phyloP scores from a whole-genome alignment of 2,329 filamentous ascomycete genomes.

The Atkinsonella hypoxylon region DNA sequence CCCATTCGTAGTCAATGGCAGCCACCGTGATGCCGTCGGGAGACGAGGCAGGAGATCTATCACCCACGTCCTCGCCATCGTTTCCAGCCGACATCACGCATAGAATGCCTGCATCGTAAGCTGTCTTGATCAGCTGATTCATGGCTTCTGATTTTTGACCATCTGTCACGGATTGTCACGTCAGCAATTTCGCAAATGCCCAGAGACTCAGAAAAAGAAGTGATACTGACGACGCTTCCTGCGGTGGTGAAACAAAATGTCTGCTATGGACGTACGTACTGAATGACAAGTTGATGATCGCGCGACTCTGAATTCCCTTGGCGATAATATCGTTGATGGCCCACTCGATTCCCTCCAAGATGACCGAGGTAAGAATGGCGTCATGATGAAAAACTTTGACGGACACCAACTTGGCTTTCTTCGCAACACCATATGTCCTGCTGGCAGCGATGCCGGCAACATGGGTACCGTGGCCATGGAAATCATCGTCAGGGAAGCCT shows the following conservation, averaged over 20 bases:
- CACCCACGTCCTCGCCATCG: constrained; percentile 24
- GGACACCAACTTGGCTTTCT: constrained; percentile 28
- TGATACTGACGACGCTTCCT: too few species aligned
- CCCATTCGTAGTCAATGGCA: constrained; percentile 28
- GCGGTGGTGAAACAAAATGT: too few species aligned
- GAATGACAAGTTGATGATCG: constrained; percentile 45
- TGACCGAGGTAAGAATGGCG: constrained; percentile 8
- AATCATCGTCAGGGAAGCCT: constrained; percentile 20
- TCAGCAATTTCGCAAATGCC: background rate
- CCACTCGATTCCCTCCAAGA: constrained; percentile 23
- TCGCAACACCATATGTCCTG: constrained; percentile 32
- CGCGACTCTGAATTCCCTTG: constrained; percentile 25
- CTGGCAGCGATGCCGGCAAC: constrained; percentile 33
- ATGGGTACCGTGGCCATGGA: constrained; percentile 35
- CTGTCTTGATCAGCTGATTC: constrained; percentile 36
- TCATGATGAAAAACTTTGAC: constrained; percentile 32
- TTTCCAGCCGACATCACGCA: constrained; percentile 46
- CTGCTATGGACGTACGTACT: constrained; percentile 12
- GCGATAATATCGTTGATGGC: constrained; percentile 29
- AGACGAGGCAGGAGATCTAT: constrained; percentile 34
- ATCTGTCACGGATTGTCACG: background rate
- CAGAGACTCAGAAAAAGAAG: background rate
- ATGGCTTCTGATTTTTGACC: constrained; percentile 21
- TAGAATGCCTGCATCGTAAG: constrained; percentile 34
- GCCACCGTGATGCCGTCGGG: constrained; percentile 39